phyloP scores from a whole-genome alignment of 2,329 filamentous ascomycete genomes.

The Penicillium sp. region DNA sequence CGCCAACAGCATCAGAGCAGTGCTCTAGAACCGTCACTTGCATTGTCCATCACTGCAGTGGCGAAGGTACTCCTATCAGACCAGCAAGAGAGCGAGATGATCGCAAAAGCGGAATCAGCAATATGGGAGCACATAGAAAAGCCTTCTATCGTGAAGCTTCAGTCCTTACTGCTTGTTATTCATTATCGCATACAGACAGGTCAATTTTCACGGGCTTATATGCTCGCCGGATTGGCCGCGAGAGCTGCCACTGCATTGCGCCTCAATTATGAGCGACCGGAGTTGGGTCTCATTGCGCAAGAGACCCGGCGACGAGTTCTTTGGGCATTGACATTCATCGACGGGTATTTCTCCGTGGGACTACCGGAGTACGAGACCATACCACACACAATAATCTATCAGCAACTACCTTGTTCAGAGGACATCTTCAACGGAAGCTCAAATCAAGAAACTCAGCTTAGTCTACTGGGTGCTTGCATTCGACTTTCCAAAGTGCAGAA shows the following conservation, averaged over 20 bases:
- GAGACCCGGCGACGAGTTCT: slow-evolving; percentile 16
- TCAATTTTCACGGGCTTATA: slow-evolving; percentile 14
- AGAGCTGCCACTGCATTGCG: slow-evolving; percentile 12
- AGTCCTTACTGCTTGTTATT: slow-evolving; percentile 10
- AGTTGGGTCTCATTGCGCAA: slow-evolving; percentile 14
- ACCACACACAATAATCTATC: slow-evolving; percentile 14
- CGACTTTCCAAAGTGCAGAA: slow-evolving; percentile 14
- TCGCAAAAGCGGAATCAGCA: slow-evolving; percentile 1
- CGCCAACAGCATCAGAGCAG: not conserved
- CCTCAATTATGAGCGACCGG: slow-evolving; percentile 15
- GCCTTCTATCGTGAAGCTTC: slow-evolving; percentile 9
- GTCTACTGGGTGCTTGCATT: slow-evolving; percentile 10
- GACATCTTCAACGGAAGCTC: not conserved
- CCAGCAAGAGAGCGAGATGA: not conserved
- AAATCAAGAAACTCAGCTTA: not conserved
- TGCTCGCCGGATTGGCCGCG: slow-evolving; percentile 16
- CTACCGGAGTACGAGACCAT: slow-evolving; percentile 16
- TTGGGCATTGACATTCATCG: slow-evolving; percentile 14
- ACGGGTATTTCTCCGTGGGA: slow-evolving; percentile 12
- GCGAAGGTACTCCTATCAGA: not conserved
- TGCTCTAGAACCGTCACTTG: slow-evolving; percentile 8
- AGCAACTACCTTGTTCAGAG: slow-evolving; percentile 11
- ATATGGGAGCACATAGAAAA: slow-evolving; percentile 13
- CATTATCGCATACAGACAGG: slow-evolving; percentile 14
- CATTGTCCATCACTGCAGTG: slow-evolving; percentile 9